Evolutionary conservation across 306 rosid species (phyloP).

Genomic region (Alnus glutinosa): DNA sequence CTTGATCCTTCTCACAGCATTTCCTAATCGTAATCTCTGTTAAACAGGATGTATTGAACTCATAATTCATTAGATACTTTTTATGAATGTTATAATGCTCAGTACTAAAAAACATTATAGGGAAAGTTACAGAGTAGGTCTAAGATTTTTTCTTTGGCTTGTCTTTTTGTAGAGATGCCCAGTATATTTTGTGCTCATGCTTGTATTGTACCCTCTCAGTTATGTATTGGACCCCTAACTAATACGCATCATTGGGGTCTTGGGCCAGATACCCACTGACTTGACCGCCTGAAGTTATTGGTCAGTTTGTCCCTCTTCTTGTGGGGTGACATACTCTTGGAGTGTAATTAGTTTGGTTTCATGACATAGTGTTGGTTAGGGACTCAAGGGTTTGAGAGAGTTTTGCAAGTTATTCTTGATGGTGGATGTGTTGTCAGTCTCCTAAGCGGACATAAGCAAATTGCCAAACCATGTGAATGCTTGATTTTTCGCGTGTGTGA

Average conservation of each 20-base stretch:
- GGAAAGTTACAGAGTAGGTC: not conserved
- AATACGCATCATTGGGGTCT: not conserved
- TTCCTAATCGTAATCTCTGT: not conserved
- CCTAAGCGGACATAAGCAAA: not conserved
- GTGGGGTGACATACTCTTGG: too few species aligned
- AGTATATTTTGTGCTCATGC: too few species aligned
- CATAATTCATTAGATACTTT: too few species aligned
- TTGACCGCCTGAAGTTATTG: not conserved
- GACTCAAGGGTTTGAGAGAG: not conserved
- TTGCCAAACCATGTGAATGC: not conserved
- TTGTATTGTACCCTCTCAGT: too few species aligned
- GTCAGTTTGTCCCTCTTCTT: not conserved
- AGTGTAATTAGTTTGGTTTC: too few species aligned
- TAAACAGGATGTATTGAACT: too few species aligned
- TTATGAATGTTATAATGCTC: too few species aligned
- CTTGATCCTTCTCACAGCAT: not conserved
- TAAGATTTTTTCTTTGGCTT: not conserved
- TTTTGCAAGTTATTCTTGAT: not conserved
- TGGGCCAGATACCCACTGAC: not conserved
- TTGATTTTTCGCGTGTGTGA: not conserved
- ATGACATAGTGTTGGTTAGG: not conserved
- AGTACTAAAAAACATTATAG: not conserved
- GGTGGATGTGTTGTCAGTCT: not conserved
- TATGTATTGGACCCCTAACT: not conserved
- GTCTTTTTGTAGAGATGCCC: too few species aligned